Evolutionary conservation across 768 basidiomycete species (phyloP).

Genomic region (Mycena polygramma): DNA sequence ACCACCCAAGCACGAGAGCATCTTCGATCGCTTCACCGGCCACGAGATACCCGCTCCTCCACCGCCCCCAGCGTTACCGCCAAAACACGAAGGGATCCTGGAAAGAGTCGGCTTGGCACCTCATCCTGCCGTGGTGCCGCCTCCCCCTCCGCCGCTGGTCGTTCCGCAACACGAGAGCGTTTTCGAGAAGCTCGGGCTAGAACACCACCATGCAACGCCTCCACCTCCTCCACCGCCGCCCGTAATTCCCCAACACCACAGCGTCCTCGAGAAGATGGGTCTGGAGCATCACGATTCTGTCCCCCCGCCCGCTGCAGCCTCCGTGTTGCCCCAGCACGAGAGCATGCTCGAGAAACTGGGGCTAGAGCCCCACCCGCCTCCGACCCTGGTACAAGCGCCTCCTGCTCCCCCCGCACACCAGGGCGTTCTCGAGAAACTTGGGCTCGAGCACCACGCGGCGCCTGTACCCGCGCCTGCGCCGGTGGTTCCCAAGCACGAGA

Average conservation of each 20-base stretch:
- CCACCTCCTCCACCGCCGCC: constrained; percentile 18
- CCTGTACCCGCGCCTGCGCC: not conserved
- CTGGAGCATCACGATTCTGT: not conserved
- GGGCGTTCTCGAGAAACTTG: constrained; percentile 10
- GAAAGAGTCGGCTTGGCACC: constrained; percentile 11
- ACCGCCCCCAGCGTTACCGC: constrained; percentile 2
- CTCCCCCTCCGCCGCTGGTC: constrained; percentile 16
- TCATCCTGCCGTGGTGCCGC: not conserved
- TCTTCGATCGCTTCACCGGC: constrained; percentile 1
- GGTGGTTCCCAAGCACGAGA: not conserved
- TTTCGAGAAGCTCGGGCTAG: constrained; percentile 17
- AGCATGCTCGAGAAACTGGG: constrained; percentile 15
- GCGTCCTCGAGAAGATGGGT: constrained; percentile 11
- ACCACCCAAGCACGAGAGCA: constrained; percentile 12
- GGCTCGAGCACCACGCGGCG: constrained; percentile 8
- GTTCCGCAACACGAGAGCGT: constrained; percentile 16
- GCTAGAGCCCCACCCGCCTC: constrained; percentile 18
- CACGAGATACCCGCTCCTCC: constrained; percentile 2
- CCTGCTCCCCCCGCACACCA: constrained; percentile 7
- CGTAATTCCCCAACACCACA: not conserved
- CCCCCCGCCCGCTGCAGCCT: not conserved
- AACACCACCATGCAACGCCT: not conserved
- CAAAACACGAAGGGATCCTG: constrained; percentile 15
- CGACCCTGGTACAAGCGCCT: not conserved
- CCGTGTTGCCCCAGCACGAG: constrained; percentile 10